Conservation (phyloP, 1,284 basidiomycete genomes). For the Mycosarcoma maydis region DNA sequence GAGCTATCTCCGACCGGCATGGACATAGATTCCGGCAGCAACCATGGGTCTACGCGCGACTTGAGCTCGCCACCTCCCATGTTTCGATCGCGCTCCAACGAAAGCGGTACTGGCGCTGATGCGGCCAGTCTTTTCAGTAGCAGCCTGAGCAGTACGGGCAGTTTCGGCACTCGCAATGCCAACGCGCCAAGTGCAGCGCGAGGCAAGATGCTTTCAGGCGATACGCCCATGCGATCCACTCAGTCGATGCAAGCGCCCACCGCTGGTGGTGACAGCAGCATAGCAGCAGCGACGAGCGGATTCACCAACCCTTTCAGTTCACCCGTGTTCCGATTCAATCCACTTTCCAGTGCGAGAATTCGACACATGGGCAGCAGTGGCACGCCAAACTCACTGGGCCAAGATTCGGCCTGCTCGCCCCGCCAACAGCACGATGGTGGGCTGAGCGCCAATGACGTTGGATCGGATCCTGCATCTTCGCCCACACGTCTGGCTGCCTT, state of each 20-base stretch:
- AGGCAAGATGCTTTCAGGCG: slow-evolving; percentile 1
- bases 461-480: slow-evolving; percentile 6
- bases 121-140: slow-evolving; percentile 13
- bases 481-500: slow-evolving; percentile 10
- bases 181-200: slow-evolving; percentile 5
- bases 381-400: slow-evolving; percentile 9
- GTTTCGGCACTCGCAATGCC: slow-evolving; percentile 3
- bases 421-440: slow-evolving; percentile 4
- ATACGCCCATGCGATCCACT: slow-evolving; percentile 21
- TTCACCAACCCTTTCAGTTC: slow-evolving; percentile 41
- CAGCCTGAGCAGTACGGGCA: slow-evolving; percentile 18
- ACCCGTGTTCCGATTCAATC: slow-evolving; percentile 33
- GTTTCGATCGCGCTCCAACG: slow-evolving; percentile 44
- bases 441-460: background rate
- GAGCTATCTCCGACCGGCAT: slow-evolving; percentile 56
- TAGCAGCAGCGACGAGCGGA: background rate
- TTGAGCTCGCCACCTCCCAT: slow-evolving; percentile 51
- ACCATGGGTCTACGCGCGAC: slow-evolving; percentile 26
- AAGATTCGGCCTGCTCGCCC: slow-evolving; percentile 15
- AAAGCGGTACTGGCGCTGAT: slow-evolving; percentile 8
- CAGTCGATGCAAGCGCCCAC: slow-evolving; percentile 32
- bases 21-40: slow-evolving; percentile 47
- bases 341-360: slow-evolving; percentile 7
- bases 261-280: background rate
- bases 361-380: slow-evolving; percentile 3